Percentiles rank a stretch among this genome's conserved stretches.
phyloP scores from a whole-genome alignment of 192 early-diverging fungal species.

The Coemansia brasiliensis region DNA sequence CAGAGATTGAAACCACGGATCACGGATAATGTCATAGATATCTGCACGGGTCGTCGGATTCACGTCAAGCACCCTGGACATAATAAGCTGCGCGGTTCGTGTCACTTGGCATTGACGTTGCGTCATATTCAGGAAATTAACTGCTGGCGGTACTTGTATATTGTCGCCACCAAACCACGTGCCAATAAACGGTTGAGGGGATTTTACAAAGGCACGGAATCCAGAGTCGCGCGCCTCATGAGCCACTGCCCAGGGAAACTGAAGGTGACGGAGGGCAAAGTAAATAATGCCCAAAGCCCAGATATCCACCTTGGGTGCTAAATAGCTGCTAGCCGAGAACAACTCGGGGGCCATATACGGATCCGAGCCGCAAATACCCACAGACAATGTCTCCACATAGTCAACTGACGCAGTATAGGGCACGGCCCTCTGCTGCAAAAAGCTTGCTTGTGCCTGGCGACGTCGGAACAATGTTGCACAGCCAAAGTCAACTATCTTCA shows the following conservation, averaged over 20 bases:
- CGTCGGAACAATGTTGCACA: slow-evolving; percentile 47
- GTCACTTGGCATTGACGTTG: slow-evolving; percentile 1
- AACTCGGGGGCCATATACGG: slow-evolving; percentile 95
- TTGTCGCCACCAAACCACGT: slow-evolving; percentile 26
- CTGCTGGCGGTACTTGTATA: neutral
- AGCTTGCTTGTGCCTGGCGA: slow-evolving; percentile 1
- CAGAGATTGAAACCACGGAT: slow-evolving; percentile 32
- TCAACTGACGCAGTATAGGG: slow-evolving; percentile 7
- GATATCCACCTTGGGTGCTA: slow-evolving; percentile 76
- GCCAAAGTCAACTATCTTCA: slow-evolving; percentile 91
- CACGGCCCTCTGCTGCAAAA: neutral
- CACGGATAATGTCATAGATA: slow-evolving; percentile 18
- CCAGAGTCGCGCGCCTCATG: slow-evolving; percentile 30
- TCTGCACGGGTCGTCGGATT: slow-evolving; percentile 28
- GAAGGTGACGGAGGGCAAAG: slow-evolving; percentile 64
- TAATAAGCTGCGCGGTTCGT: slow-evolving; percentile 3
- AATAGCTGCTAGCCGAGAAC: slow-evolving; percentile 61
- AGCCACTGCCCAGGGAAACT: slow-evolving; percentile 67
- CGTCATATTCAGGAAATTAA: slow-evolving; percentile 16
- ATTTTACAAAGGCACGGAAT: slow-evolving; percentile 16
- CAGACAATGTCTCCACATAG: slow-evolving; percentile 39
- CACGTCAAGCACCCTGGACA: slow-evolving; percentile 24
- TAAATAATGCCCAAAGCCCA: slow-evolving; percentile 89
- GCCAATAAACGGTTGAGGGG: slow-evolving; percentile 20
- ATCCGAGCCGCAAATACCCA: slow-evolving; percentile 83